A percentile compares a stretch with the other conserved stretches of the same genome.
Conservation (phyloP, 129 eudicot genomes). For the Artemisia argyi region DNA sequence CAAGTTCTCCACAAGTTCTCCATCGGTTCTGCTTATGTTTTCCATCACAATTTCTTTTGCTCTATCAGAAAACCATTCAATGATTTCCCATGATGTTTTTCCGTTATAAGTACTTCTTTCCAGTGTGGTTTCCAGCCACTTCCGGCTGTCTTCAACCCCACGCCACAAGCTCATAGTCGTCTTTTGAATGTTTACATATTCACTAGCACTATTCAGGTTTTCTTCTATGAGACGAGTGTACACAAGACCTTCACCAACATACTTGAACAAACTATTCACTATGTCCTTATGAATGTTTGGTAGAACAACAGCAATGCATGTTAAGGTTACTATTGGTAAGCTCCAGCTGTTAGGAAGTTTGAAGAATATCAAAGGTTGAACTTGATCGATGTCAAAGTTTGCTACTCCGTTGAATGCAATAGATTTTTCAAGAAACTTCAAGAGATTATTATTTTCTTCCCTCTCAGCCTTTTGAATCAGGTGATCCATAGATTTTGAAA, state of each 20-base stretch:
- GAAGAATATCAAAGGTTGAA: background rate
- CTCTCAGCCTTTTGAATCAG: conserved; percentile 1
- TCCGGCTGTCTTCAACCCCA: conserved; percentile 23
- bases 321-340: conserved; percentile 17
- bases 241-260: conserved; percentile 19
- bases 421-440: background rate
- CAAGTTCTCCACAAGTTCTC: conserved; percentile 15
- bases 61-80: conserved; percentile 15
- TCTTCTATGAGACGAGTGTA: conserved; percentile 14
- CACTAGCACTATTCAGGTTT: conserved; percentile 14
- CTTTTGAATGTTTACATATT: conserved; percentile 2
- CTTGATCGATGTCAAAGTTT: background rate
- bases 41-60: conserved; percentile 9
- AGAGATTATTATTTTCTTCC: conserved; percentile 1
- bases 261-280: background rate
- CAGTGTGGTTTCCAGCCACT: conserved; percentile 27
- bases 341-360: conserved; percentile 15
- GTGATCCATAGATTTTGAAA: conserved; percentile 9
- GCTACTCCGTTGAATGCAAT: conserved; percentile 7
- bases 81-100: conserved; percentile 14
- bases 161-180: conserved; percentile 28
- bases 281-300: background rate
- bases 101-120: conserved; percentile 16
- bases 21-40: background rate
- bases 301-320: conserved; percentile 13